Evolutionary conservation across 2,329 filamentous ascomycete genomes (phyloP).

Genomic region (Purpureocillium lavendulum): DNA sequence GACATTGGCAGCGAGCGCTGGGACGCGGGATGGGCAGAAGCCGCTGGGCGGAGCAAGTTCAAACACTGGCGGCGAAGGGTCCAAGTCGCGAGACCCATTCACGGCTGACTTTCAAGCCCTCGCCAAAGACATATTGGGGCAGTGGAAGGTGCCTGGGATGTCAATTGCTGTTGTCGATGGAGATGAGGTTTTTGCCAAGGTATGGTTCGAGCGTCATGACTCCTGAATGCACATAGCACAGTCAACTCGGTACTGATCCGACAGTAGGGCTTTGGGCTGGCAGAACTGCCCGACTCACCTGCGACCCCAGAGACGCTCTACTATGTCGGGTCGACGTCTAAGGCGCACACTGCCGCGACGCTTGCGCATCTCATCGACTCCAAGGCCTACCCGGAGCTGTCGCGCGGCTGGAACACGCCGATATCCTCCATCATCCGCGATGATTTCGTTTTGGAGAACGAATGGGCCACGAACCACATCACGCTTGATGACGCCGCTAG

Average conservation of each 20-base stretch:
- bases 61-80: no score
- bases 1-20: no score
- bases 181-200: constrained; percentile 15
- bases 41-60: no score
- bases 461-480: constrained; percentile 34
- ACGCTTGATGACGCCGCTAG: constrained; percentile 45
- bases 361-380: constrained; percentile 41
- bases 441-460: constrained; percentile 40
- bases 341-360: constrained; percentile 42
- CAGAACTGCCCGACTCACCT: constrained; percentile 18
- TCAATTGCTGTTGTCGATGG: constrained; percentile 25
- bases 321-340: constrained; percentile 47
- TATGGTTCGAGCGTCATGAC: constrained; percentile 3
- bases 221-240: no score
- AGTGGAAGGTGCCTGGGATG: constrained; percentile 7
- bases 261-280: constrained; percentile 18
- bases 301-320: constrained; percentile 37
- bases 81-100: no score
- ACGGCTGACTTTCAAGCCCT: constrained; percentile 5
- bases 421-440: constrained; percentile 36
- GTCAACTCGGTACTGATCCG: constrained; percentile 7
- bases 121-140: constrained; percentile 3
- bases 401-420: constrained; percentile 35
- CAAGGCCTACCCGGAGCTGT: constrained; percentile 14
- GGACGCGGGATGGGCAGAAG: no score